Conservation (phyloP, 2,329 filamentous ascomycete genomes). For the Camptophora hylomeconis region DNA sequence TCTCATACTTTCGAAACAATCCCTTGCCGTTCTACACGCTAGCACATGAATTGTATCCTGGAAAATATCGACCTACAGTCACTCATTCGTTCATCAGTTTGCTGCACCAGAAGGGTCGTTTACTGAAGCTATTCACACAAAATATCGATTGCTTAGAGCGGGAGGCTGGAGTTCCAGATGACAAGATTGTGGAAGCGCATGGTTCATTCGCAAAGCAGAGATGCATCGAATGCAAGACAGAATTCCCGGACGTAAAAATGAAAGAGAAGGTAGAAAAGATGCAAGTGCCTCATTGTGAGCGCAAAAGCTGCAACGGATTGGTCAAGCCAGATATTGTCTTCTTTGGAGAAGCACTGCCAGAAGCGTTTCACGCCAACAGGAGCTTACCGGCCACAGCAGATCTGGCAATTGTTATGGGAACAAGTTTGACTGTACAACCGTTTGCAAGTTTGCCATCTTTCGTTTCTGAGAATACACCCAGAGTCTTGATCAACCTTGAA, state of each 20-base stretch:
- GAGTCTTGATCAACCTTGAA: constrained; percentile 80
- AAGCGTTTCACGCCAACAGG: constrained; percentile 48
- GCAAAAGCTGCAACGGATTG: constrained; percentile 53
- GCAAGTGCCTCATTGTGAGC: constrained; percentile 56
- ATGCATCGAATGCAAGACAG: constrained; percentile 73
- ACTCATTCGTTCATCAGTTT: constrained; percentile 81
- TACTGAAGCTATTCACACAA: constrained; percentile 85
- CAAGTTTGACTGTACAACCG: constrained; percentile 74
- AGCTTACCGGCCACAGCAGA: constrained; percentile 51
- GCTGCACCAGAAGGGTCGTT: constrained; percentile 62
- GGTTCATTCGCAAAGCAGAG: constrained; percentile 85
- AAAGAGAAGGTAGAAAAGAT: constrained; percentile 51
- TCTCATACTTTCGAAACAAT: constrained; percentile 71
- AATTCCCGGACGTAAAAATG: constrained; percentile 66
- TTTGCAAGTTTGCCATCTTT: constrained; percentile 69
- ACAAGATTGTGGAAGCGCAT: constrained; percentile 83
- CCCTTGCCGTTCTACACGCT: constrained; percentile 86
- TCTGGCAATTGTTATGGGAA: constrained; percentile 74
- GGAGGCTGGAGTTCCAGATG: constrained; percentile 65
- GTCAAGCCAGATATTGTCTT: constrained; percentile 95
- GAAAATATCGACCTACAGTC: constrained; percentile 75
- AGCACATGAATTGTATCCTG: constrained; percentile 83
- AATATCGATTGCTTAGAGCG: constrained; percentile 96
- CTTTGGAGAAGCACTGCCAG: constrained; percentile 66
- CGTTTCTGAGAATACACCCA: constrained; percentile 49